Evolutionary conservation across 495 filamentous ascomycete species (phyloP).

Genomic region (Podospora appendiculata): DNA sequence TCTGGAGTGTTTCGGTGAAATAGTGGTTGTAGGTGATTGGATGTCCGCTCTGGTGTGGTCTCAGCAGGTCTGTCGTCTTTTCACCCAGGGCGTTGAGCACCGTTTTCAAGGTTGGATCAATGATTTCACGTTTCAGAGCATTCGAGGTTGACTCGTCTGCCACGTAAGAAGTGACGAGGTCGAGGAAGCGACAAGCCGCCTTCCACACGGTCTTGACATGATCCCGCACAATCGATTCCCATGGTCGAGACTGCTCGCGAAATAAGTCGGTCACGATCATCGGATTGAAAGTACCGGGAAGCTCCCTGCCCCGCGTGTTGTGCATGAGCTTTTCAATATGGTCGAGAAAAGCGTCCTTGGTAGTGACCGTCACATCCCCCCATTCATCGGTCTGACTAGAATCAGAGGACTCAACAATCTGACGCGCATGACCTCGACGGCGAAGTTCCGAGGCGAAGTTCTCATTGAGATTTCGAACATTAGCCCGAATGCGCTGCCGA

Average conservation of each 20-base stretch:
- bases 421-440: slow-evolving; percentile 33
- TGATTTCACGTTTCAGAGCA: slow-evolving; percentile 19
- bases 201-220: slow-evolving; percentile 20
- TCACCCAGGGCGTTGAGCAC: slow-evolving; percentile 12
- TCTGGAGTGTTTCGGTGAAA: slow-evolving; percentile 41
- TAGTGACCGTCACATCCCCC: not conserved
- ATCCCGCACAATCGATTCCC: slow-evolving; percentile 19
- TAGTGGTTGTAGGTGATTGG: slow-evolving; percentile 54
- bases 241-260: slow-evolving; percentile 31
- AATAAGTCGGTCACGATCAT: slow-evolving; percentile 40
- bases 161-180: slow-evolving; percentile 15
- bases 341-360: slow-evolving; percentile 17
- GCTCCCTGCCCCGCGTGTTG: slow-evolving; percentile 30
- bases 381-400: not conserved
- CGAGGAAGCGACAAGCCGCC: slow-evolving; percentile 17
- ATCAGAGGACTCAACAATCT: slow-evolving; percentile 14
- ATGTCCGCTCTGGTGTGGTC: slow-evolving; percentile 26
- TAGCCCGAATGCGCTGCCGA: slow-evolving; percentile 50
- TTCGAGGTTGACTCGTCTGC: slow-evolving; percentile 24
- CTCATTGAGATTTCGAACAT: slow-evolving; percentile 49
- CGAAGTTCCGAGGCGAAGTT: slow-evolving; percentile 47
- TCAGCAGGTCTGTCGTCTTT: slow-evolving; percentile 29
- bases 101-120: slow-evolving; percentile 20
- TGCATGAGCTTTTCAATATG: slow-evolving; percentile 25
- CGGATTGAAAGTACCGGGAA: slow-evolving; percentile 41